These are phyloP conservation scores for Helicostylum pulchrum DNA, from an alignment of 192 early-diverging fungal genomes.

Conservation along the genomic window DNA sequence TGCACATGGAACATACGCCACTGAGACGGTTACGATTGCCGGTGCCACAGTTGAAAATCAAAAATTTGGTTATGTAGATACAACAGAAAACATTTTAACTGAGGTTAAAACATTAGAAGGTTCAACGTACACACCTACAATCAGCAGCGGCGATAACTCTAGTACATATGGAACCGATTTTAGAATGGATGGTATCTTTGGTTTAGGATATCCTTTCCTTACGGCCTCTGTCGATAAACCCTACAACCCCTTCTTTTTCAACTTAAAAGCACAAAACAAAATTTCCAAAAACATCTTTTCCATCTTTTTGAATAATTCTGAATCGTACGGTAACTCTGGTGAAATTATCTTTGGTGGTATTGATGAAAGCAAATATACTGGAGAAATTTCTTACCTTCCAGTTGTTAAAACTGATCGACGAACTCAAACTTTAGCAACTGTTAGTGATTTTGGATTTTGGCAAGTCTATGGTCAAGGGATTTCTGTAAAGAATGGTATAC, in stretches of 20 bases:
- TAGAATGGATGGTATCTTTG: constrained; percentile 30
- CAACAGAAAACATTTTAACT: constrained; percentile 8
- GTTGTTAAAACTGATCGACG: not conserved
- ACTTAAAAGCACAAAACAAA: constrained; percentile 2
- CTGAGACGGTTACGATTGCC: constrained; percentile 30
- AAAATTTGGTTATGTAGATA: constrained; percentile 26
- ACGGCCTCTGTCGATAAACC: not conserved
- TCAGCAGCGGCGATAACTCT: not conserved
- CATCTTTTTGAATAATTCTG: constrained; percentile 11
- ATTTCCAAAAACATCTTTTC: constrained; percentile 21
- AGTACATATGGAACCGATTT: not conserved
- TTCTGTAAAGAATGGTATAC: not conserved
- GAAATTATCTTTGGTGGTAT: constrained; percentile 49
- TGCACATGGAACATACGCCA: constrained; percentile 23
- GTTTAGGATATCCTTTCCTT: constrained; percentile 25
- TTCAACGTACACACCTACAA: not conserved
- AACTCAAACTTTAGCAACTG: not conserved
- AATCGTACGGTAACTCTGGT: constrained; percentile 17
- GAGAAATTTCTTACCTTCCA: constrained; percentile 39
- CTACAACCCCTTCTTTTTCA: constrained; percentile 24
- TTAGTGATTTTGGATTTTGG: constrained; percentile 16
- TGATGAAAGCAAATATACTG: constrained; percentile 43
- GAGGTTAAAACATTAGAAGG: not conserved
- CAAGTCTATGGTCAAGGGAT: constrained; percentile 10
- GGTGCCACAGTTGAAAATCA: constrained; percentile 11